Percentiles rank a stretch among this genome's conserved stretches.
Conservation (phyloP, 805 yeast species). For the Myxozyma sirexii region DNA sequence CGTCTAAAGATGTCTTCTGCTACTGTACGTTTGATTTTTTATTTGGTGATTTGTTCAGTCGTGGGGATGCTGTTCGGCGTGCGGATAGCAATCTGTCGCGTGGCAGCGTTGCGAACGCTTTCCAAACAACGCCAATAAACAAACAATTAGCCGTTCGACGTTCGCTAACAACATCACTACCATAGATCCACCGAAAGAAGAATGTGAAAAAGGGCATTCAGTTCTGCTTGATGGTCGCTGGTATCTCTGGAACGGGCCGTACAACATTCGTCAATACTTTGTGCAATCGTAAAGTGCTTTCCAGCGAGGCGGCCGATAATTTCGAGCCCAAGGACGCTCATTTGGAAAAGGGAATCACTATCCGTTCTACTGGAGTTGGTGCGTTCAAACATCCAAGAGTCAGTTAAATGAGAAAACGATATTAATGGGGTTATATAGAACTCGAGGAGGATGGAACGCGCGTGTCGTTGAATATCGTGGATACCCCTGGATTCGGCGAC, state of each 20-base stretch:
- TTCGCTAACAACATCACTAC: not conserved
- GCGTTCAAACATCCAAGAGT: not conserved
- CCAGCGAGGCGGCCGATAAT: conserved; percentile 26
- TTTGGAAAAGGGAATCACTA: conserved; percentile 45
- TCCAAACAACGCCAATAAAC: not conserved
- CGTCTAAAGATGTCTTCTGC: conserved; percentile 2
- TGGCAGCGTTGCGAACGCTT: not conserved
- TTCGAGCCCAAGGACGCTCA: conserved; percentile 43
- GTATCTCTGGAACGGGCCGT: conserved; percentile 75
- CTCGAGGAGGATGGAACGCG: conserved; percentile 58
- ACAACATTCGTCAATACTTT: conserved; percentile 71
- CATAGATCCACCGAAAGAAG: conserved; percentile 55
- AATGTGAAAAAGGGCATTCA: conserved; percentile 64
- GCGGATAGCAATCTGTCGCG: not conserved
- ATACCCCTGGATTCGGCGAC: conserved; percentile 80
- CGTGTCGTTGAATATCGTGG: conserved; percentile 59
- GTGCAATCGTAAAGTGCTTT: conserved; percentile 55
- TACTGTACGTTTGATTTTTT: conserved; percentile 1
- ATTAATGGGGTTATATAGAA: conserved; percentile 43
- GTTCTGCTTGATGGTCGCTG: conserved; percentile 69
- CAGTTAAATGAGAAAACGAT: not conserved
- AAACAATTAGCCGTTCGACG: too few species aligned
- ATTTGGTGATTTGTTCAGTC: not conserved
- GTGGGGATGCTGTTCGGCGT: not conserved
- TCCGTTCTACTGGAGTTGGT: conserved; percentile 50